phyloP scores from a whole-genome alignment of 75 land plant genomes.

The Chamaecyparis obtusa region DNA sequence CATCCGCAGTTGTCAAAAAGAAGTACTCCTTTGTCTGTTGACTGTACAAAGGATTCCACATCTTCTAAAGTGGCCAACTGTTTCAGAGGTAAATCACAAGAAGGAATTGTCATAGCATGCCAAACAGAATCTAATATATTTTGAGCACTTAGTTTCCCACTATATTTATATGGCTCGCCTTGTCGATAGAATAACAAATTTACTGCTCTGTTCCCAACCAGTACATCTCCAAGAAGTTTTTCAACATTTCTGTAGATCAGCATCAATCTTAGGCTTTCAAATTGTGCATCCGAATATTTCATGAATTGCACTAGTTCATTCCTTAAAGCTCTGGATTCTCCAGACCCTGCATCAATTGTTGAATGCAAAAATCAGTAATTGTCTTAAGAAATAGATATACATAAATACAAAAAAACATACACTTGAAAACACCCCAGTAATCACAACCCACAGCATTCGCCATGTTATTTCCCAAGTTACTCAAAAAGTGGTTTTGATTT shows the following conservation, averaged over 20 bases:
- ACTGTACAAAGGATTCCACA: slow-evolving; percentile 43
- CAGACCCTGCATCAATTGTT: slow-evolving; percentile 40
- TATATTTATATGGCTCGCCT: slow-evolving; percentile 47
- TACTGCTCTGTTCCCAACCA: slow-evolving; percentile 35
- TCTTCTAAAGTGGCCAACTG: slow-evolving; percentile 32
- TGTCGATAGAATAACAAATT: slow-evolving; percentile 46
- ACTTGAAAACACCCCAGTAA: no score
- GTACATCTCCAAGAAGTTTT: slow-evolving; percentile 41
- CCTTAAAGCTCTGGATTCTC: slow-evolving; percentile 55
- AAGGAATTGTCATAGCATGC: slow-evolving; percentile 30
- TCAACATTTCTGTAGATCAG: slow-evolving; percentile 39
- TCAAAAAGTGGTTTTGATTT: no score
- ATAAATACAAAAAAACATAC: neutral
- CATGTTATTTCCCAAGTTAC: no score
- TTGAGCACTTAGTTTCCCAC: slow-evolving; percentile 42
- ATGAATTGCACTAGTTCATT: slow-evolving; percentile 32
- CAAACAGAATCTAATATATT: slow-evolving; percentile 45
- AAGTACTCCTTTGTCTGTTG: slow-evolving; percentile 71
- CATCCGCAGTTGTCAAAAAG: slow-evolving; percentile 75
- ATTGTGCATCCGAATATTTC: slow-evolving; percentile 12
- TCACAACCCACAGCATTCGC: no score
- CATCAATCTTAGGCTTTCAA: slow-evolving; percentile 36
- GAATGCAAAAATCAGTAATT: neutral
- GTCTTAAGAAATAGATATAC: neutral
- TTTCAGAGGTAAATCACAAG: slow-evolving; percentile 51